Conservation (phyloP, 371 early-diverging fungal species). For the Mucor mucedo region DNA sequence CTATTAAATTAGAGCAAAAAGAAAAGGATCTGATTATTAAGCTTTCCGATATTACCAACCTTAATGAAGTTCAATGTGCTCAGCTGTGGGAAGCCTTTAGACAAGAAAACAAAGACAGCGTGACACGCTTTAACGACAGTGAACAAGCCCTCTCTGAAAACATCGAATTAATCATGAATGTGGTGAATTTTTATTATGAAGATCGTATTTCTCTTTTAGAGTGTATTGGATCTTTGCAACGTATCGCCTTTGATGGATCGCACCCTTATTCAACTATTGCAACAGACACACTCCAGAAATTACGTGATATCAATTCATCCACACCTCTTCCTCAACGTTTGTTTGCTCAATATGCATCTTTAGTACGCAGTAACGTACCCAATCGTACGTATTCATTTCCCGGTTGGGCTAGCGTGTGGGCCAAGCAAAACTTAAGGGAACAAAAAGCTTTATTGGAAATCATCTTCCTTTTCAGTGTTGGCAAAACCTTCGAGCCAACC, state of each 20-base stretch:
- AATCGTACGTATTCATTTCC: conserved; percentile 12
- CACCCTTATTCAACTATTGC: conserved; percentile 44
- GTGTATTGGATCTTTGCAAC: conserved; percentile 44
- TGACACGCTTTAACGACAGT: neutral
- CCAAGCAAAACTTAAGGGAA: conserved; percentile 49
- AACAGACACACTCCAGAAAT: conserved; percentile 18
- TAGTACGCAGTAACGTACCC: conserved; percentile 32
- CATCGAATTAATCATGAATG: conserved; percentile 17
- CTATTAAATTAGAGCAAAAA: conserved; percentile 36
- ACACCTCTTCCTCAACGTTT: conserved; percentile 32
- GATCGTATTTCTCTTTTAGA: conserved; percentile 46
- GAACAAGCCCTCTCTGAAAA: conserved; percentile 27
- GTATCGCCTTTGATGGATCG: conserved; percentile 27
- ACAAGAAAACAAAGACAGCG: conserved; percentile 10
- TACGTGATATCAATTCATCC: conserved; percentile 17
- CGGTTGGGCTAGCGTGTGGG: conserved; percentile 30
- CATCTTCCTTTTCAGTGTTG: conserved; percentile 32
- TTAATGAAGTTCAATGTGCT: conserved; percentile 45
- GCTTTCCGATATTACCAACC: conserved; percentile 31
- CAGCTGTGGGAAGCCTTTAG: conserved; percentile 41
- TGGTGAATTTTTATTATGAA: conserved; percentile 39
- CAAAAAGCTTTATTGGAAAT: conserved; percentile 48
- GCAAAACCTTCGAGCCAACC: conserved; percentile 21
- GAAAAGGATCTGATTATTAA: conserved; percentile 43
- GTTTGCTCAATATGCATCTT: conserved; percentile 34